Conservation (phyloP, 306 rosid genomes). For the Cucumis cinereus region DNA sequence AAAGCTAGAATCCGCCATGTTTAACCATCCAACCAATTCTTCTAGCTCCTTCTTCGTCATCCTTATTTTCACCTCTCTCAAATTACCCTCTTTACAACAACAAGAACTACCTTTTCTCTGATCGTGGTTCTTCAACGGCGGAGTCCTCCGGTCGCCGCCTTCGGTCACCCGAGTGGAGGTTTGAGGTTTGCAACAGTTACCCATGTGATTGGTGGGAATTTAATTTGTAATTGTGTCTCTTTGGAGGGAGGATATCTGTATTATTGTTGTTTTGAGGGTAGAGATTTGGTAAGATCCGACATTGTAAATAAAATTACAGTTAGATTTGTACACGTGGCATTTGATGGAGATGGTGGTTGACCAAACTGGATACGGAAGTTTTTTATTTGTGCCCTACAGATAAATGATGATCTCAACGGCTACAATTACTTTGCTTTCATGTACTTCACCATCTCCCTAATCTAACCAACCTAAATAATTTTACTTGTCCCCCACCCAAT, state of each 20-base stretch:
- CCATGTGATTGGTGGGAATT: background rate
- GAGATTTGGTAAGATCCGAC: background rate
- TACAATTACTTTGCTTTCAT: background rate
- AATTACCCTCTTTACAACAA: background rate
- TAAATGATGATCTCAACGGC: slow-evolving; percentile 6
- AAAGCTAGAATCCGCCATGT: slow-evolving; percentile 22
- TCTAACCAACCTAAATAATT: background rate
- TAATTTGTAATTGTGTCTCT: background rate
- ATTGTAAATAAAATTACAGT: background rate
- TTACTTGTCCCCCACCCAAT: background rate
- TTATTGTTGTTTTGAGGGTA: background rate
- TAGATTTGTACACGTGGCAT: background rate
- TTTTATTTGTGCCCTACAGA: background rate
- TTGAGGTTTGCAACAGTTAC: background rate
- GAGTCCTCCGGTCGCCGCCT: background rate
- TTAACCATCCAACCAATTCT: slow-evolving; percentile 21
- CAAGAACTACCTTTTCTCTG: background rate
- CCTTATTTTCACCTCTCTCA: slow-evolving; percentile 46
- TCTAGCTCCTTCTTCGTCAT: slow-evolving; percentile 51
- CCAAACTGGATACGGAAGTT: background rate
- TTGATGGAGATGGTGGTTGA: background rate
- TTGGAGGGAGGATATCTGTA: background rate
- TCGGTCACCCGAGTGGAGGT: background rate
- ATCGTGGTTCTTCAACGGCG: background rate
- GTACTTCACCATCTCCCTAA: background rate